These are phyloP conservation scores for Nakaseomyces bracarensis DNA, from an alignment of 1,139 yeast species.

Conservation along the genomic window DNA sequence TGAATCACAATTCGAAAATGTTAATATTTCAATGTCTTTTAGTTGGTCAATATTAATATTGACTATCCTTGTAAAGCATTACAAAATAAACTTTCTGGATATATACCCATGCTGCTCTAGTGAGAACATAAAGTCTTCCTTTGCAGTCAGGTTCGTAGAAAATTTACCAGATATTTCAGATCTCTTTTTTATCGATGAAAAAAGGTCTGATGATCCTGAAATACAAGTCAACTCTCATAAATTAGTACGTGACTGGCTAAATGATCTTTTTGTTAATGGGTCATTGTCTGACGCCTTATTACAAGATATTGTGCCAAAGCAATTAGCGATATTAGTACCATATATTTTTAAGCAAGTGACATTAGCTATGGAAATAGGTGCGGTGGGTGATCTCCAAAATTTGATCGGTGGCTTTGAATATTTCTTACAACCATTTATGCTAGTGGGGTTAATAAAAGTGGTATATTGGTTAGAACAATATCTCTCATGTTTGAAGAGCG, in stretches of 20 bases:
- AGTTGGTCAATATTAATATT: constrained; percentile 24
- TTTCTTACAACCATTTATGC: constrained; percentile 49
- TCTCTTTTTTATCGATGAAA: constrained; percentile 15
- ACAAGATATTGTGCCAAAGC: constrained; percentile 56
- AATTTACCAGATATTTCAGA: constrained; percentile 25
- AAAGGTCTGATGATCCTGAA: constrained; percentile 13
- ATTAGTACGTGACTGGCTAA: constrained; percentile 66
- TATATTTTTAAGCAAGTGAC: constrained; percentile 67
- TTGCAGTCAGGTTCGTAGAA: constrained; percentile 22
- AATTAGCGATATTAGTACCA: constrained; percentile 63
- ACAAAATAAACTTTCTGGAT: constrained; percentile 20
- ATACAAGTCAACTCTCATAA: constrained; percentile 28
- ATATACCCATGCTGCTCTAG: constrained; percentile 14
- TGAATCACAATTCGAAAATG: constrained; percentile 24
- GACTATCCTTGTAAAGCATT: constrained; percentile 18
- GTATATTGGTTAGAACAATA: constrained; percentile 29
- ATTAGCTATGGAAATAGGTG: constrained; percentile 48
- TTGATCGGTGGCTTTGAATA: constrained; percentile 53
- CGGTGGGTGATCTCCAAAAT: constrained; percentile 36
- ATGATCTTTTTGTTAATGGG: constrained; percentile 73
- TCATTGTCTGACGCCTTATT: constrained; percentile 82
- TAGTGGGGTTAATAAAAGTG: constrained; percentile 28
- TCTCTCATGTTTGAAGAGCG: constrained; percentile 20
- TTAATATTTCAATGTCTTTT: constrained; percentile 22
- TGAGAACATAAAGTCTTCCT: constrained; percentile 17